These are phyloP conservation scores for Inga oerstediana DNA, from an alignment of 306 rosid genomes.

Conservation along the genomic window DNA sequence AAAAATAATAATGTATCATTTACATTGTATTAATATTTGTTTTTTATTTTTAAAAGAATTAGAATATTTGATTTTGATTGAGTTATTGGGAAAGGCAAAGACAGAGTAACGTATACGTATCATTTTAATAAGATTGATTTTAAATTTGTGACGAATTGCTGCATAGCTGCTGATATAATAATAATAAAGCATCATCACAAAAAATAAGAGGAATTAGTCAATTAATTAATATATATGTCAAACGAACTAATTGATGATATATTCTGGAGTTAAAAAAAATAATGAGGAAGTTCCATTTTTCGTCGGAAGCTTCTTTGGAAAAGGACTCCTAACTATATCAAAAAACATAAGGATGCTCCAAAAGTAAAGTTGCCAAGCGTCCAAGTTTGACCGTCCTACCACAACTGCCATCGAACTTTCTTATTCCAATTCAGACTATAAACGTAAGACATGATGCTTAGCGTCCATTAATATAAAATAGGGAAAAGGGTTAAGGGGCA, in stretches of 20 bases:
- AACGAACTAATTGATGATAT: neutral
- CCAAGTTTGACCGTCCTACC: neutral
- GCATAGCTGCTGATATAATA: neutral
- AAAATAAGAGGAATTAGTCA: neutral
- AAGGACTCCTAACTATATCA: neutral
- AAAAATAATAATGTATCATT: too few species aligned
- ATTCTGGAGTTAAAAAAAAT: neutral
- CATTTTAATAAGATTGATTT: neutral
- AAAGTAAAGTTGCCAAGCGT: neutral
- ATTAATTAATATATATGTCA: neutral
- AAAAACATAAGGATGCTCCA: neutral
- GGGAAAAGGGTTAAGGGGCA: too few species aligned
- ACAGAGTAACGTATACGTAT: neutral
- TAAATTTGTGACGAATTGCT: neutral
- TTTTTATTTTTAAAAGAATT: too few species aligned
- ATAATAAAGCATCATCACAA: neutral
- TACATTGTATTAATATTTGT: neutral
- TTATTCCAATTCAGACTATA: neutral
- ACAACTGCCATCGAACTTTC: neutral
- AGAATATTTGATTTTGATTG: neutral
- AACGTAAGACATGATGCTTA: slow-evolving; percentile 17
- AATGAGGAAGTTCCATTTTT: neutral
- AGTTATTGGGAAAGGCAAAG: neutral
- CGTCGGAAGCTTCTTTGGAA: neutral
- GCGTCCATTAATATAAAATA: neutral